Evolutionary conservation across 2,329 filamentous ascomycete genomes (phyloP).

Genomic region (Fusarium nygamai): DNA sequence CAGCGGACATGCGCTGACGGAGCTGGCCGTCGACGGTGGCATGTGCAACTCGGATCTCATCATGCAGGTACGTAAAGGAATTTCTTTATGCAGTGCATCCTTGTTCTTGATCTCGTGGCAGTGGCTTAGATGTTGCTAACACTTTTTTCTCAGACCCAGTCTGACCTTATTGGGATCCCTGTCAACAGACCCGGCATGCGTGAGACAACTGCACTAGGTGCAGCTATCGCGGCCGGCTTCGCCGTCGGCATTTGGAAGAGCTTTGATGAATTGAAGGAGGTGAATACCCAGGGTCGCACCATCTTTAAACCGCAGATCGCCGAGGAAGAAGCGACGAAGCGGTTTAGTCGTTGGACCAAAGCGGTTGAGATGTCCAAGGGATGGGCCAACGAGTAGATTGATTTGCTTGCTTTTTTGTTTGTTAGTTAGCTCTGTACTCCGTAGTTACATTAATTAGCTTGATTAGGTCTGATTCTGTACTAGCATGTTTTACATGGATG

Average conservation of each 20-base stretch:
- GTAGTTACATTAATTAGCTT: neutral
- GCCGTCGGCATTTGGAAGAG: slow-evolving; percentile 79
- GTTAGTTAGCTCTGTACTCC: neutral
- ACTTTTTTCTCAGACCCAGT: slow-evolving; percentile 67
- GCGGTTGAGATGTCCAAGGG: slow-evolving; percentile 83
- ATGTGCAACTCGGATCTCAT: slow-evolving; percentile 84
- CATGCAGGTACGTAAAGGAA: slow-evolving; percentile 67
- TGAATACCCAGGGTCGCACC: slow-evolving; percentile 75
- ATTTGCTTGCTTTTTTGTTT: neutral
- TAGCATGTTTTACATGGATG: slow-evolving; percentile 19
- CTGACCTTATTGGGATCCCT: slow-evolving; percentile 82
- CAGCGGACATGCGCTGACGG: slow-evolving; percentile 75
- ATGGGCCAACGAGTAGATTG: slow-evolving; percentile 61
- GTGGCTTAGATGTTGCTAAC: neutral
- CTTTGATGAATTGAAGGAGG: slow-evolving; percentile 75
- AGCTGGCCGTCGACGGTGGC: slow-evolving; percentile 84
- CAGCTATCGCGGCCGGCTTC: slow-evolving; percentile 84
- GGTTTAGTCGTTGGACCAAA: slow-evolving; percentile 78
- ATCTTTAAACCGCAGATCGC: slow-evolving; percentile 74
- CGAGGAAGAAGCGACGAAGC: slow-evolving; percentile 65
- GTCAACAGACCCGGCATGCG: slow-evolving; percentile 83
- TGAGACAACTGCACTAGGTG: slow-evolving; percentile 83
- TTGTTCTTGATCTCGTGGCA: neutral
- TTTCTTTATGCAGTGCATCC: neutral
- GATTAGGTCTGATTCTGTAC: slow-evolving; percentile 12